Conservation (phyloP, 2,329 filamentous ascomycete species). For the Cryphonectria nitschkei region DNA sequence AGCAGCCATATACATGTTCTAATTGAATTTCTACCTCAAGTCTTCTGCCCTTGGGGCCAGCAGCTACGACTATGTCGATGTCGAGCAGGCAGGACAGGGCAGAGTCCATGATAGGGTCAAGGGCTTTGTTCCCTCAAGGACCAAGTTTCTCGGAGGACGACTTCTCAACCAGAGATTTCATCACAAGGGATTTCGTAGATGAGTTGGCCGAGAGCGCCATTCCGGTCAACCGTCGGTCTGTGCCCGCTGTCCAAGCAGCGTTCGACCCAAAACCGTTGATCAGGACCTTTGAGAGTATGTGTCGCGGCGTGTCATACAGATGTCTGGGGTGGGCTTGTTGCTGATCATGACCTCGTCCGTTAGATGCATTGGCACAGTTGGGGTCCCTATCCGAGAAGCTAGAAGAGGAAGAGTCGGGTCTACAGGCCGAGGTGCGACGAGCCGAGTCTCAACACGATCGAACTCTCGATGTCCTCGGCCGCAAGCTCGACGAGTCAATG, state of each 20-base stretch:
- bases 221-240: slow-evolving; percentile 79
- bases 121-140: slow-evolving; percentile 75
- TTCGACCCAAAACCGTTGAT: slow-evolving; percentile 98
- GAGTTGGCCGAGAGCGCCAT: slow-evolving; percentile 84
- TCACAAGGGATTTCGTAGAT: slow-evolving; percentile 97
- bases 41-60: slow-evolving; percentile 45
- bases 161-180: slow-evolving; percentile 89
- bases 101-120: slow-evolving; percentile 49
- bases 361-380: slow-evolving; percentile 69
- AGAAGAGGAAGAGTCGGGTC: slow-evolving; percentile 86
- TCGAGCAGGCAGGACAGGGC: slow-evolving; percentile 41
- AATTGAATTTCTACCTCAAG: slow-evolving; percentile 20
- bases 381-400: slow-evolving; percentile 78
- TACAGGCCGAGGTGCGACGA: slow-evolving; percentile 84
- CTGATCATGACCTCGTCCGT: slow-evolving; percentile 33
- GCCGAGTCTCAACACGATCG: slow-evolving; percentile 92
- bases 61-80: slow-evolving; percentile 37
- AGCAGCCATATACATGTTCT: slow-evolving; percentile 10
- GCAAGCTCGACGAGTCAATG: slow-evolving; percentile 90
- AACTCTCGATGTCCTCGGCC: slow-evolving; percentile 83
- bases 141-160: slow-evolving; percentile 87
- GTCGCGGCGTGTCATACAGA: neutral
- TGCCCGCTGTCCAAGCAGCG: slow-evolving; percentile 56
- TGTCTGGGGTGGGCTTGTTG: slow-evolving; percentile 5
- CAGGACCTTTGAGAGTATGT: slow-evolving; percentile 81